Evolutionary conservation across 192 early-diverging fungal species (phyloP).

Genomic region (Coemansia asiatica): DNA sequence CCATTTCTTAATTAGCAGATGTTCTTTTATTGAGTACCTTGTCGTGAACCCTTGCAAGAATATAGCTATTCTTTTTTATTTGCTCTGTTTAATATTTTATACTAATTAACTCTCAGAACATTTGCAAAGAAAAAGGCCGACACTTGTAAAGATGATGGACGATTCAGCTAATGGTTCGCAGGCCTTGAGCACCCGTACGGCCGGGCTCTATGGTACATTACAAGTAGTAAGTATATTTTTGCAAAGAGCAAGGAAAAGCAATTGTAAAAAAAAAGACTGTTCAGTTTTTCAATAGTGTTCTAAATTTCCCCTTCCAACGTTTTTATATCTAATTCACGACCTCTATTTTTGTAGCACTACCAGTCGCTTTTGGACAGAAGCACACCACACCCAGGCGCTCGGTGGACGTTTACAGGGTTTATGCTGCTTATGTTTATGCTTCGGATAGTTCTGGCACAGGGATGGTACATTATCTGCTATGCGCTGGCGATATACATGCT

Average conservation of each 20-base stretch:
- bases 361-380: conserved; percentile 80
- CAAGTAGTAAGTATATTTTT: conserved; percentile 30
- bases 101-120: background rate
- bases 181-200: conserved; percentile 46
- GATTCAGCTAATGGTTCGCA: conserved; percentile 37
- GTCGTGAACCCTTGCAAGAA: too few species aligned
- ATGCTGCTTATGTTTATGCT: conserved; percentile 69
- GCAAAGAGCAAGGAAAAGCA: background rate
- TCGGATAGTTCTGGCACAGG: conserved; percentile 77
- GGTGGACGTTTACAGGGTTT: conserved; percentile 72
- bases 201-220: conserved; percentile 31
- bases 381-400: conserved; percentile 71
- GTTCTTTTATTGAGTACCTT: too few species aligned
- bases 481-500: conserved; percentile 93
- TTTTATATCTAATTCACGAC: too few species aligned
- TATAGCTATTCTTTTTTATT: too few species aligned
- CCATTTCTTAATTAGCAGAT: too few species aligned
- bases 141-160: conserved; percentile 49
- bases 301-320: conserved; percentile 6
- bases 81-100: background rate
- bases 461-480: conserved; percentile 98
- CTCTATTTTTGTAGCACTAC: conserved; percentile 71
- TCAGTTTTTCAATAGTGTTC: too few species aligned
- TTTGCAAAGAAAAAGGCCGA: background rate
- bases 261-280: too few species aligned